Evolutionary conservation across 176 grass and related monocot genomes (phyloP), one percentile per base, ranked within the genome.

Genomic region (Zea luxurians): DNA sequence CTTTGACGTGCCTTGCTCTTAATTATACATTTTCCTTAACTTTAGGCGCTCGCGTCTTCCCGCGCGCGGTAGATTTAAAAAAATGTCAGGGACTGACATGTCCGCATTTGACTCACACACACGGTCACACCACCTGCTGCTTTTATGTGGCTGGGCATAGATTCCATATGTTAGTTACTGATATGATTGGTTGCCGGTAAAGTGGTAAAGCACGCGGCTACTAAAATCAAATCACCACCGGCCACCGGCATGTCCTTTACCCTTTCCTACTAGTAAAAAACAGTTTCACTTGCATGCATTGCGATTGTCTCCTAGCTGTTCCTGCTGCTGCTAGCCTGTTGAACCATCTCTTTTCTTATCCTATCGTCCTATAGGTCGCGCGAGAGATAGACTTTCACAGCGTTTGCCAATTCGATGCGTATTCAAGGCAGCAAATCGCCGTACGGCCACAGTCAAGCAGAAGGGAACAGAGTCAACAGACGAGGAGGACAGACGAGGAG

Each of bases 61-160:
- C 85, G 78, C 78, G 85, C 78, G 73, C 73, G 66, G 85, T 77
- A 82, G 65, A 71, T 34, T 57, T 57, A 1, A 77, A 63, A 63
- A 10, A 13, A n/a, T 2, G 17, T 17, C 48, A 0, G 16, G 0
- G 4, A 41, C 57, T 20, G 11, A 10, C 42, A 13, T 8, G 61
- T 15, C 50, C 17, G 50, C 12, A 46, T 27, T 64, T 38, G 27
- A 27, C 27, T 27, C 27, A 27, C 27, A 27, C 27, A 27, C 27
- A 27, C 1, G 27, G 27, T 27, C 27, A 27, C 5, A 10, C 10
- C n/a, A 6, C 10, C 61, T 15, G 9, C 61, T 68, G 7, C 78
- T 70, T 40, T 17, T 68, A 75, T 8, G n/a, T 18, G 64, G 7
- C n/a, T 45, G 6, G 45, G 41, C 52, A 17, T 16, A 58, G 79